A percentile compares a stretch with the other conserved stretches of the same genome.
These are phyloP conservation scores for Ascoidea tarda DNA, from an alignment of 805 yeast genomes.

Conservation along the genomic window DNA sequence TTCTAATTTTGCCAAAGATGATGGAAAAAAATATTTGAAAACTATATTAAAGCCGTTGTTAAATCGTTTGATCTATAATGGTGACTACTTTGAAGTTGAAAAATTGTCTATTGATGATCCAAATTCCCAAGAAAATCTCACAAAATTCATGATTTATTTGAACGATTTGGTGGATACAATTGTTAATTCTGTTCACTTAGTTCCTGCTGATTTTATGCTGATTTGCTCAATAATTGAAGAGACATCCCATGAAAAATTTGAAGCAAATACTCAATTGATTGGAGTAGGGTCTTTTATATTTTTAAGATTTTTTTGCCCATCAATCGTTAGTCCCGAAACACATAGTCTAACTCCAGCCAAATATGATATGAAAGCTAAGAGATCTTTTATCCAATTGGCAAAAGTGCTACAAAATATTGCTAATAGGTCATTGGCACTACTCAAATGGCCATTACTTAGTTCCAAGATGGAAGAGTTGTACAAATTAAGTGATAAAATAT, in stretches of 20 bases:
- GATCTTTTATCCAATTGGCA: conserved; percentile 68
- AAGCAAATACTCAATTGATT: conserved; percentile 41
- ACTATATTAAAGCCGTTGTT: conserved; percentile 42
- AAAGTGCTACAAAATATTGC: conserved; percentile 80
- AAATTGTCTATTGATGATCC: conserved; percentile 25
- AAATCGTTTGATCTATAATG: conserved; percentile 31
- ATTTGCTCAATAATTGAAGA: conserved; percentile 54
- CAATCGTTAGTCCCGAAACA: conserved; percentile 73
- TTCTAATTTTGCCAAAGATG: conserved; percentile 56
- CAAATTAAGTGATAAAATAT: conserved; percentile 24
- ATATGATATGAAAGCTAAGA: conserved; percentile 19
- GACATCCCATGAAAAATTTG: conserved; percentile 35
- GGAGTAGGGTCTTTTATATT: conserved; percentile 86
- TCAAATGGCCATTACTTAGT: conserved; percentile 47
- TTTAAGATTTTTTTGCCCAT: conserved; percentile 74
- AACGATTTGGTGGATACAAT: conserved; percentile 44
- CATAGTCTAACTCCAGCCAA: conserved; percentile 18
- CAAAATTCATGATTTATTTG: conserved; percentile 40
- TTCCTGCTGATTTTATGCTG: conserved; percentile 66
- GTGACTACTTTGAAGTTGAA: conserved; percentile 53
- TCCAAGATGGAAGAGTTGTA: conserved; percentile 25
- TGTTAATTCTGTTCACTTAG: conserved; percentile 31
- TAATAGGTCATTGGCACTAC: conserved; percentile 53
- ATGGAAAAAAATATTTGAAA: conserved; percentile 46
- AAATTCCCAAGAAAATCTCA: conserved; percentile 19